phyloP scores from a whole-genome alignment of 2,329 filamentous ascomycete species.

The Sporothrix curviconia region DNA sequence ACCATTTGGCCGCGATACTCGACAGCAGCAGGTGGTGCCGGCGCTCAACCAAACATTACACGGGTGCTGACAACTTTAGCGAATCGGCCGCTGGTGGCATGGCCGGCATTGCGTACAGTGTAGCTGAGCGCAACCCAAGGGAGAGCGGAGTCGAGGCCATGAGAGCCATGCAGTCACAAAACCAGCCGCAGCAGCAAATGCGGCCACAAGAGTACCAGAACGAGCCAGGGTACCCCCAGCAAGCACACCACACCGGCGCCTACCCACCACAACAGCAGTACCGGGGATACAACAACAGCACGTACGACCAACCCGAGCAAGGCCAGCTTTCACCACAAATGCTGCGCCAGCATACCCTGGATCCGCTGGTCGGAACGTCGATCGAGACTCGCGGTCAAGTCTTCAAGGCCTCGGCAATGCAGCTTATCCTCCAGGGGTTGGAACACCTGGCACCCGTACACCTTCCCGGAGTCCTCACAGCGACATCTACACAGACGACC shows the following conservation, averaged over 20 bases:
- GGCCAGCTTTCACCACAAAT: conserved; percentile 15
- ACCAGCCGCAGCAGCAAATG: conserved; percentile 17
- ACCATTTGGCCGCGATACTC: too few relatives aligned
- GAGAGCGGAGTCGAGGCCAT: conserved; percentile 60
- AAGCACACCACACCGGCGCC: conserved; percentile 22
- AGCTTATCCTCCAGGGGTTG: conserved; percentile 28
- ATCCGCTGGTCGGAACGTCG: conserved; percentile 19
- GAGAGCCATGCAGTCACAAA: conserved; percentile 29
- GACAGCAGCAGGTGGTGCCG: conserved; percentile 10
- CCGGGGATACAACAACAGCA: conserved; percentile 12
- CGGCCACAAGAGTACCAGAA: conserved; percentile 19
- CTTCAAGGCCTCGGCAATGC: conserved; percentile 34
- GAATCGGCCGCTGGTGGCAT: conserved; percentile 58
- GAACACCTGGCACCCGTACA: conserved; percentile 28
- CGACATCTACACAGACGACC: conserved; percentile 54
- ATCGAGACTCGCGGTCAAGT: conserved; percentile 38
- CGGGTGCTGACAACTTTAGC: conserved; percentile 62
- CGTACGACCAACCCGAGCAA: conserved; percentile 17
- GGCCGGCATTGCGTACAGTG: conserved; percentile 58
- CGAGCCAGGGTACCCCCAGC: conserved; percentile 23
- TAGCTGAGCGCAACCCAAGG: conserved; percentile 58
- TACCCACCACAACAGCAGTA: conserved; percentile 20
- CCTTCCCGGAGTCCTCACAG: conserved; percentile 45
- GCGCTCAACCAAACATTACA: conserved; percentile 42
- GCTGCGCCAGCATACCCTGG: conserved; percentile 8